Base-by-base conservation (phyloP, 805 yeast species). In the Komagataella pseudopastoris region DNA sequence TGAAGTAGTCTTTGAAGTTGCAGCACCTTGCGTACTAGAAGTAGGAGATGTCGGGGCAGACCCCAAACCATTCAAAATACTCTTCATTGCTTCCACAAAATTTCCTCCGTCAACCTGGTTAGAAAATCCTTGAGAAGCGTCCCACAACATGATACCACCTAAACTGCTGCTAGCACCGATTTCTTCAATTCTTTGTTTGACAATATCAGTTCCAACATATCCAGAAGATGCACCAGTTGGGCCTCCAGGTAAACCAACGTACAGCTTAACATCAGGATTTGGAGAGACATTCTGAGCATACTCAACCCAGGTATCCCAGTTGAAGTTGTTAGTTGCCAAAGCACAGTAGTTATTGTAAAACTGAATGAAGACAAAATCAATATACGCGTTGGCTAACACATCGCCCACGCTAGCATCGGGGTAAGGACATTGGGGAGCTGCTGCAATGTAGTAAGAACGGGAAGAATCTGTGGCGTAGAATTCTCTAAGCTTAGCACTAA, bases 361-460 rank as follows among this genome's bases (percentile, higher is more conserved):
- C 69, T 88, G 96, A 56, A 90, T 75, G 62, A 86, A 88, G 4
- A 88, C 85, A 64, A 80, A 88, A 67, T 89, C 96, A 57, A 89
- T 71, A 44, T 77, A 71, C 8, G 87, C 80, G 66, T 75, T 49
- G 39, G 63, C 61, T 48, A 76, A 59, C 44, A 76, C 63, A 50
- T 68, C 63, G 52, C 74, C 73, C 45, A 70, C 63, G 49, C 67
- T 63, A 10, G 78, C 82, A 69, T 89, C 96, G 17, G 96, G 96
- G 64, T 81, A 85, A 23, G 80, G 83, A 70, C 96, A 90, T 70
- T 88, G 96, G 18, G 96, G 96, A 55, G 96, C 91, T 56, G 96
- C 96, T 51, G 95, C 80, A 47, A 88, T 69, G 63, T 83, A 86
- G 69, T 81, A 86, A 24, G 67, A 59, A 66, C 81, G 85, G 48